These are phyloP conservation scores for Ophiocordyceps sinensis DNA, from an alignment of 2,329 filamentous ascomycete genomes.

Conservation along the genomic window DNA sequence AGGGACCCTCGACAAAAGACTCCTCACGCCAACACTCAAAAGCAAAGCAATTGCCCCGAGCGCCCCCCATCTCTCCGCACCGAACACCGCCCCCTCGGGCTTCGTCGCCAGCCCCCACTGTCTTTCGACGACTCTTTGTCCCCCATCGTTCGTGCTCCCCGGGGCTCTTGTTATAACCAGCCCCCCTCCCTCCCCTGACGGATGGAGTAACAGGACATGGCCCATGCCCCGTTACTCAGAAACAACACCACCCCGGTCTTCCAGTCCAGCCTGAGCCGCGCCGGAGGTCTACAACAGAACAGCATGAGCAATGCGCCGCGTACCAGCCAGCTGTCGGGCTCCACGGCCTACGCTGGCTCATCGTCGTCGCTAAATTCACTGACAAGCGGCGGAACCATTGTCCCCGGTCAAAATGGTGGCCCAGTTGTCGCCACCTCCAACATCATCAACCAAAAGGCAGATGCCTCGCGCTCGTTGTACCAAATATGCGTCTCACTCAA, in stretches of 20 bases:
- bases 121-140: not conserved
- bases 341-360: conserved; percentile 39
- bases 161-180: not conserved
- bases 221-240: conserved; percentile 44
- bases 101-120: not conserved
- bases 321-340: conserved; percentile 48
- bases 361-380: conserved; percentile 37
- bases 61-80: conserved; percentile 1
- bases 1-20: conserved; percentile 2
- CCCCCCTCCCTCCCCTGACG: conserved; percentile 11
- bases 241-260: conserved; percentile 44
- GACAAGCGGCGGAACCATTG: conserved; percentile 26
- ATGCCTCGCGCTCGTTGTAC: conserved; percentile 82
- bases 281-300: conserved; percentile 27
- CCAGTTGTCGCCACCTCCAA: conserved; percentile 69
- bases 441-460: conserved; percentile 94
- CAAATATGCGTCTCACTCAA: conserved; percentile 85
- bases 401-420: conserved; percentile 32
- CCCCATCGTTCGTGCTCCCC: not conserved
- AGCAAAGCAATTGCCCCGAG: not conserved
- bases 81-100: not conserved
- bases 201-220: conserved; percentile 37
- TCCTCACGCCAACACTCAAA: not conserved
- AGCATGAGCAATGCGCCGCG: conserved; percentile 39
- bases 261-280: conserved; percentile 30